Percentiles rank a stretch among this genome's conserved stretches.
phyloP scores from a whole-genome alignment of 495 filamentous ascomycete species.

The Aspergillus sclerotiicarbonarius region DNA sequence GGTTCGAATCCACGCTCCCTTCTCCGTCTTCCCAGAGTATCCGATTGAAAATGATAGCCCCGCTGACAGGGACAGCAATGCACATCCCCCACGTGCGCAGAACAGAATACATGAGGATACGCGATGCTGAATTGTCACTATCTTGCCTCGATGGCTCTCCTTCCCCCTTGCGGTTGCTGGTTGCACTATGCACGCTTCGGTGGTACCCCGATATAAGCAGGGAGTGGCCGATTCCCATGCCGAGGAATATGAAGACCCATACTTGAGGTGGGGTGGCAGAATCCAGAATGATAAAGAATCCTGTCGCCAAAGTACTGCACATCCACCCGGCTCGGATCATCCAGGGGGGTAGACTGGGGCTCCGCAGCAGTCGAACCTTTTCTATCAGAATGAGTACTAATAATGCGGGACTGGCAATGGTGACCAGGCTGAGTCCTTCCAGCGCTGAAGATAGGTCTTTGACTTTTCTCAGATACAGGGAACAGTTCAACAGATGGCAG shows the following conservation, averaged over 20 bases:
- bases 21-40: conserved; percentile 20
- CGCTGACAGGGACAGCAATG: conserved; percentile 60
- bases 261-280: conserved; percentile 38
- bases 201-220: conserved; percentile 52
- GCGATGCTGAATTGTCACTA: conserved; percentile 14
- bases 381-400: conserved; percentile 46
- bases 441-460: conserved; percentile 52
- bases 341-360: conserved; percentile 47
- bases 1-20: background rate
- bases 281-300: conserved; percentile 51
- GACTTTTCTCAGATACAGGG: conserved; percentile 64
- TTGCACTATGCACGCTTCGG: conserved; percentile 41
- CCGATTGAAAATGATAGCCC: conserved; percentile 56
- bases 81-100: conserved; percentile 61
- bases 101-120: conserved; percentile 53
- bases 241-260: conserved; percentile 54
- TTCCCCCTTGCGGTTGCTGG: conserved; percentile 7
- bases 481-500: conserved; percentile 56
- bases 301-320: conserved; percentile 44
- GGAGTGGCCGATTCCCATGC: conserved; percentile 54
- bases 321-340: conserved; percentile 56
- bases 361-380: conserved; percentile 12
- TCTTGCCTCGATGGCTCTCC: background rate
- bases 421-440: conserved; percentile 58
- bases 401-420: conserved; percentile 40